phyloP scores from a whole-genome alignment of 495 filamentous ascomycete species.

The Opeltia flavorubescens region DNA sequence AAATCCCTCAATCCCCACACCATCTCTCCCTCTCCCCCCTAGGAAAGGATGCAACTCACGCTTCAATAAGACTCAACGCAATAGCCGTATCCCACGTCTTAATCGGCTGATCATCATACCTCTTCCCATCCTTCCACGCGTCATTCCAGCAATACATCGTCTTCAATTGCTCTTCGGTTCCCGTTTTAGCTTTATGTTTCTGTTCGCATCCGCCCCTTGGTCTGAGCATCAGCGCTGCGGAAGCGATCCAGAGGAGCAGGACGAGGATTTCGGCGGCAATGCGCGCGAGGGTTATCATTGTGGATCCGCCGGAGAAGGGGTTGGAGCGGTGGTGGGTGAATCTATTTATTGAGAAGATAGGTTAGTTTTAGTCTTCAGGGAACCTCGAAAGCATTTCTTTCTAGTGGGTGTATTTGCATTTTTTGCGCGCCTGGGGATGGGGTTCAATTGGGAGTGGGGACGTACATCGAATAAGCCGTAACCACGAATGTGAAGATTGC shows the following conservation, averaged over 20 bases:
- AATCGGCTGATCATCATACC: conserved; percentile 7
- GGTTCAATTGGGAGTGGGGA: too few species aligned
- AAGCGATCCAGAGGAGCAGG: conserved; percentile 15
- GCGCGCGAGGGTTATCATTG: conserved; percentile 3
- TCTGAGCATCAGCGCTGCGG: conserved; percentile 11
- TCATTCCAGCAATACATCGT: too few species aligned
- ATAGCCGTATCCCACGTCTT: conserved; percentile 7
- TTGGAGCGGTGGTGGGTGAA: conserved; percentile 12
- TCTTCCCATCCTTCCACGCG: too few species aligned
- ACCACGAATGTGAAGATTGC: conserved; percentile 12
- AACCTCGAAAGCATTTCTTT: too few species aligned
- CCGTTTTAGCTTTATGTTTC: background rate
- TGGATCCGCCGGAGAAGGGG: conserved; percentile 10
- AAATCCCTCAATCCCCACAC: too few species aligned
- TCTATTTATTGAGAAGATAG: background rate
- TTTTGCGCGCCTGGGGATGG: too few species aligned
- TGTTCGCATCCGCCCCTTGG: conserved; percentile 5
- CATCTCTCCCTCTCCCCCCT: too few species aligned
- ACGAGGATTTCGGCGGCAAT: conserved; percentile 7
- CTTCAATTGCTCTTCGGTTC: too few species aligned
- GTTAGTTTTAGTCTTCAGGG: background rate
- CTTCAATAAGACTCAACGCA: conserved; percentile 8
- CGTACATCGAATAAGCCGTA: conserved; percentile 5
- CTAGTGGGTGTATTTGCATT: too few species aligned
- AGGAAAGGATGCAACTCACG: too few species aligned